Percentiles rank a stretch among this genome's conserved stretches.
Conservation (phyloP, 306 rosid species). For the Lathyrus aphaca region DNA sequence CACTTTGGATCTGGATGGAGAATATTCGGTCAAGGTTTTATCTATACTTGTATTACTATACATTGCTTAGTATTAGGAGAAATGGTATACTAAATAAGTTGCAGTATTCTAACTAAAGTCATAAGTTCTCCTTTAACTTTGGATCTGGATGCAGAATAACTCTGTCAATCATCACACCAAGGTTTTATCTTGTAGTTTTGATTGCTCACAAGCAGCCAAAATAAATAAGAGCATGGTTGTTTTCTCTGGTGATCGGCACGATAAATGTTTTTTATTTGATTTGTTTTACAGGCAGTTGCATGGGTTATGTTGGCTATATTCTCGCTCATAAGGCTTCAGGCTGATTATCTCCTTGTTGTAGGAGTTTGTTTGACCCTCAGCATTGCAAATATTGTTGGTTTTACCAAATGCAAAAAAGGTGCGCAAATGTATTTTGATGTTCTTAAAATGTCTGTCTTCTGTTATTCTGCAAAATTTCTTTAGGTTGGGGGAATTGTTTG, state of each 20-base stretch:
- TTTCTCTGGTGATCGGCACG: conserved; percentile 7
- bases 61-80: too few relatives aligned
- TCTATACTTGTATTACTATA: too few relatives aligned
- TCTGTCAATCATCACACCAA: neutral
- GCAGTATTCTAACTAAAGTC: neutral
- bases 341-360: conserved; percentile 92
- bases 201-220: neutral
- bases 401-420: conserved; percentile 98
- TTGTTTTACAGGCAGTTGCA: conserved; percentile 61
- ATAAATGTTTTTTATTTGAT: conserved; percentile 23
- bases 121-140: neutral
- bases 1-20: conserved; percentile 13
- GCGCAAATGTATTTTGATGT: conserved; percentile 32
- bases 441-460: conserved; percentile 18
- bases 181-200: conserved; percentile 2
- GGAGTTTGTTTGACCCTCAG: conserved; percentile 98
- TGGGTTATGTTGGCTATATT: conserved; percentile 89
- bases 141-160: conserved; percentile 16
- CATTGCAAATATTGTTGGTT: conserved; percentile 92
- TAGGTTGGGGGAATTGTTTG: neutral
- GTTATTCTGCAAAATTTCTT: conserved; percentile 14
- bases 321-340: conserved; percentile 94
- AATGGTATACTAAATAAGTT: too few relatives aligned
- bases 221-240: neutral
- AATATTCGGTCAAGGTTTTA: neutral